phyloP scores from a whole-genome alignment of 2,329 filamentous ascomycete genomes.

The Zalaria sp. region DNA sequence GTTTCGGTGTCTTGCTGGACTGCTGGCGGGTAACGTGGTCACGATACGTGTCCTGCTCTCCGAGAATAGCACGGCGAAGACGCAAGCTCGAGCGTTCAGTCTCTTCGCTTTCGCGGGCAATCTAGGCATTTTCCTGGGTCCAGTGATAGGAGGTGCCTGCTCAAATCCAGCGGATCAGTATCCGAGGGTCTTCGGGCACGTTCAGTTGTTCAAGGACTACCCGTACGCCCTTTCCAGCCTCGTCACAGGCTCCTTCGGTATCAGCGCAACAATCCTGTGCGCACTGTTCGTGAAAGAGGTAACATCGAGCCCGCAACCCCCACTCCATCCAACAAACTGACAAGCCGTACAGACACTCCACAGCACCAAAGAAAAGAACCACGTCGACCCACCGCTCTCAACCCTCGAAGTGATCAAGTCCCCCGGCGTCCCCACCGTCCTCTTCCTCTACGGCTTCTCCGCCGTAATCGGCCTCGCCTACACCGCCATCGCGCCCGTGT shows the following conservation, averaged over 20 bases:
- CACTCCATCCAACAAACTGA: constrained; percentile 3
- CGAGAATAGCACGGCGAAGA: constrained; percentile 55
- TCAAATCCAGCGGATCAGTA: constrained; percentile 55
- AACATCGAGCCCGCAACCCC: constrained; percentile 10
- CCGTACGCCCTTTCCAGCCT: constrained; percentile 54
- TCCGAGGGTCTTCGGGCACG: constrained; percentile 38
- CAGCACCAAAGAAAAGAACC: constrained; percentile 7
- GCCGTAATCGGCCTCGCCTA: constrained; percentile 58
- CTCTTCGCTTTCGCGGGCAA: constrained; percentile 67
- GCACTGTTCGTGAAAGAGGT: constrained; percentile 46
- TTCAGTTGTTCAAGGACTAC: constrained; percentile 46
- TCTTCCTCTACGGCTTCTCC: constrained; percentile 51
- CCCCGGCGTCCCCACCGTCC: constrained; percentile 51
- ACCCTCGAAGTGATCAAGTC: constrained; percentile 42
- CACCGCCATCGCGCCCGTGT: constrained; percentile 56
- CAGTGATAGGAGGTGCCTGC: constrained; percentile 51
- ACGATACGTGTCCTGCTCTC: constrained; percentile 65
- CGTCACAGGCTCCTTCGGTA: constrained; percentile 39
- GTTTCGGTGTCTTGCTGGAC: constrained; percentile 54
- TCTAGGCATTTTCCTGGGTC: constrained; percentile 59
- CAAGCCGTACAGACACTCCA: constrained; percentile 1
- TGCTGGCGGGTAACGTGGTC: constrained; percentile 61
- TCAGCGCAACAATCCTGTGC: constrained; percentile 37
- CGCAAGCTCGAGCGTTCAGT: constrained; percentile 59
- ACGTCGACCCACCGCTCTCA: constrained; percentile 23